Percentiles rank a stretch among this genome's conserved stretches.
These are phyloP conservation scores for Xylaria scruposa DNA, from an alignment of 495 filamentous ascomycete species.

Conservation along the genomic window DNA sequence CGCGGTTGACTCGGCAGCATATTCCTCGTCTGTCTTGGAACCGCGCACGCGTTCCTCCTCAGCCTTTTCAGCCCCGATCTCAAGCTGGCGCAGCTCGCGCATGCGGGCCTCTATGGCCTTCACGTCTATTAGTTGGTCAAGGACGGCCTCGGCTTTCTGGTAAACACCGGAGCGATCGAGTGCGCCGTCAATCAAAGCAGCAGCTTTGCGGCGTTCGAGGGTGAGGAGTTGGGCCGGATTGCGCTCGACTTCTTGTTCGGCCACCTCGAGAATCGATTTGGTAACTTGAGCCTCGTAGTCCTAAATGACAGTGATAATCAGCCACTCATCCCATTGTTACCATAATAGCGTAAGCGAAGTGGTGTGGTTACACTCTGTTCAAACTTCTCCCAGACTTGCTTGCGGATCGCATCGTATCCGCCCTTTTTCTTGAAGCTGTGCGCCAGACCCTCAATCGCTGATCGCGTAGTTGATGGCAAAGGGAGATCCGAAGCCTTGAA, in stretches of 20 bases:
- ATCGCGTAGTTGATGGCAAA: constrained; percentile 71
- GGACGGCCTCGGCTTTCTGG: constrained; percentile 69
- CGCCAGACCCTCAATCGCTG: constrained; percentile 77
- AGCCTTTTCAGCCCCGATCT: constrained; percentile 77
- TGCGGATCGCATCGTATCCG: constrained; percentile 83
- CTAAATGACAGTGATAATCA: constrained; percentile 46
- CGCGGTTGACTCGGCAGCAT: constrained; percentile 72
- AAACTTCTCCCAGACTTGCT: constrained; percentile 81
- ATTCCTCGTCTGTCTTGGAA: constrained; percentile 82
- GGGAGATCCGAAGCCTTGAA: constrained; percentile 88
- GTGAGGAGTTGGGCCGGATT: constrained; percentile 75
- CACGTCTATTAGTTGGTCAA: constrained; percentile 72
- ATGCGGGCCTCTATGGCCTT: constrained; percentile 71
- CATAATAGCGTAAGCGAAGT: background rate
- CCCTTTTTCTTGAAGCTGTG: constrained; percentile 91
- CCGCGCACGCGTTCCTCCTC: constrained; percentile 71
- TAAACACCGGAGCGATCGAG: constrained; percentile 84
- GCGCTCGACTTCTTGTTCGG: constrained; percentile 81
- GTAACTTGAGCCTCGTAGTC: constrained; percentile 72
- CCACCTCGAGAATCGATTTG: constrained; percentile 69
- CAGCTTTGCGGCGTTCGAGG: constrained; percentile 79
- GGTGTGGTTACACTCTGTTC: constrained; percentile 66
- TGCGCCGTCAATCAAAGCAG: constrained; percentile 83
- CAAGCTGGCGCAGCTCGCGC: constrained; percentile 70
- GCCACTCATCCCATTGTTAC: constrained; percentile 19